Evolutionary conservation across 129 eudicot species (phyloP), one percentile per base, ranked within the genome.

Genomic region (Artemisia annua): DNA sequence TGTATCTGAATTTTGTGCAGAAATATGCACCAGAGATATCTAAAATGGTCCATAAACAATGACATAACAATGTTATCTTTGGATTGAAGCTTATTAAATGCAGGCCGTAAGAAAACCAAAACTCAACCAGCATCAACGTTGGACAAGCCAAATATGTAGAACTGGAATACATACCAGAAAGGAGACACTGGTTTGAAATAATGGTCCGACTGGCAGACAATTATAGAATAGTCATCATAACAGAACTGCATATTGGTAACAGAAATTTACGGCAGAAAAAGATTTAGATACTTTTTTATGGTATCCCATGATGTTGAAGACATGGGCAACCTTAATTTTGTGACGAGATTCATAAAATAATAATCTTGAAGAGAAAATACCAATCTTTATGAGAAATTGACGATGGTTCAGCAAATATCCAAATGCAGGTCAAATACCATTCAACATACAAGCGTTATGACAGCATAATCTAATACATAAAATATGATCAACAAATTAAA

Each of bases 1-100:
- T 19, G 35, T 59, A 60, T 70, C 50, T 70, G 66, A 11, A 52
- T 48, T 71, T 62, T 50, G 71, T 70, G 66, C 53, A 77, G 4
- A 66, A 6, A 39, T 39, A 39, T 39, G 46, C 46, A 7, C 10
- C 46, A 39, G 46, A 39, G 6, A 56, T 17, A 57, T 70, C 62
- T 55, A 71, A 39, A 24, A 43, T 18, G 70, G 62, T 62, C 70
- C 58, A 28, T 61, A 61, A 20, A 60, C n/a, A 73, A 48, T 49
- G 78, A 58, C 35, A 35, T 26, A 35, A 10, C 63, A 30, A 52
- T 49, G n/a, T 13, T 69, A 14, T 46, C 39, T 14, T 61, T 50
- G 50, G 50, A 48, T 46, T 7, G n/a, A 35, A 39, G 10, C 44
- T 39, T 4, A n/a, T 39, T 39, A 39, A 16, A 35, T 74, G n/a